Conservation (phyloP, 2,329 filamentous ascomycete species). For the Ambrosiella xylebori region DNA sequence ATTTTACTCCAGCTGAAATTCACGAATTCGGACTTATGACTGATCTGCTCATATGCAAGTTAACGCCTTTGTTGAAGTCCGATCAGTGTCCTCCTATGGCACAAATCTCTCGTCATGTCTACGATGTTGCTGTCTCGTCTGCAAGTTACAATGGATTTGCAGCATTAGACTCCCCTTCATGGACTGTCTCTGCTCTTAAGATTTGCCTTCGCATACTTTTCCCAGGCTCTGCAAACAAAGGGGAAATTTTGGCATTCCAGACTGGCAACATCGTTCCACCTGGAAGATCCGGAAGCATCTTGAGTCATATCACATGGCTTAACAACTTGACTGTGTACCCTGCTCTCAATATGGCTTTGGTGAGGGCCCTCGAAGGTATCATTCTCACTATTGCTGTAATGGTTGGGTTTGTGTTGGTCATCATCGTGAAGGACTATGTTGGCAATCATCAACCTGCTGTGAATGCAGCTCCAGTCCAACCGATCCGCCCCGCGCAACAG, state of each 20-base stretch:
- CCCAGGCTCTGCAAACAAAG: constrained; percentile 2
- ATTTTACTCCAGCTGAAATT: neutral
- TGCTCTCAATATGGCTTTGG: constrained; percentile 57
- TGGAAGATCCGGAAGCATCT: constrained; percentile 25
- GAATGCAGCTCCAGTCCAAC: neutral
- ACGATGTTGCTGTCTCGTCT: constrained; percentile 5
- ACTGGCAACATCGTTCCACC: constrained; percentile 9
- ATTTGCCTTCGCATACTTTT: constrained; percentile 3
- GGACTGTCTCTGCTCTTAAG: neutral
- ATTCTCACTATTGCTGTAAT: constrained; percentile 86
- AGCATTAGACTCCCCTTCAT: neutral
- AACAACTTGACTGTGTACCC: constrained; percentile 50
- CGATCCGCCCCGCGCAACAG: neutral
- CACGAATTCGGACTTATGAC: constrained; percentile 7
- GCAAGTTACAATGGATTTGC: neutral
- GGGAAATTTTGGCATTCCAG: constrained; percentile 2
- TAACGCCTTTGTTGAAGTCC: constrained; percentile 16
- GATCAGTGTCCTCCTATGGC: constrained; percentile 7
- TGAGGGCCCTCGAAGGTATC: constrained; percentile 79
- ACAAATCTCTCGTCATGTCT: constrained; percentile 7
- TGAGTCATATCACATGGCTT: constrained; percentile 40
- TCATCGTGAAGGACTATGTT: constrained; percentile 91
- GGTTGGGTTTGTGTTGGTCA: constrained; percentile 88
- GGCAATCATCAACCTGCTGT: constrained; percentile 91
- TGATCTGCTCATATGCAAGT: constrained; percentile 18